Conservation (phyloP, 1,284 basidiomycete genomes). For the Ganoderma boninense region DNA sequence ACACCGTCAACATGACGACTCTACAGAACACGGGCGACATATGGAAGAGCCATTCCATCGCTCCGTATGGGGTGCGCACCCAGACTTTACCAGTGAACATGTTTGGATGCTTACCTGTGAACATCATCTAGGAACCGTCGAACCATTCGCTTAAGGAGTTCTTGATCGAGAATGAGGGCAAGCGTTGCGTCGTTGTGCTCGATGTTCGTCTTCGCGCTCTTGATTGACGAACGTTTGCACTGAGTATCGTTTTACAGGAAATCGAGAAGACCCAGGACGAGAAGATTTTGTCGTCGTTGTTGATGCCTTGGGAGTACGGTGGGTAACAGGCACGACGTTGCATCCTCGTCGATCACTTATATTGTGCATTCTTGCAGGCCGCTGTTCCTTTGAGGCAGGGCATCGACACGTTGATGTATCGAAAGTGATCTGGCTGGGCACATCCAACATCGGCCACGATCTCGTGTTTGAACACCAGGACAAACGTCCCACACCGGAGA, state of each 20-base stretch:
- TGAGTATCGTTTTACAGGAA: slow-evolving; percentile 55
- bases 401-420: slow-evolving; percentile 78
- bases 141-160: slow-evolving; percentile 77
- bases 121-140: slow-evolving; percentile 60
- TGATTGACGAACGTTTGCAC: slow-evolving; percentile 11
- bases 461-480: slow-evolving; percentile 72
- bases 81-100: neutral
- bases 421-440: slow-evolving; percentile 83
- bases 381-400: slow-evolving; percentile 74
- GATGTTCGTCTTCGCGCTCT: slow-evolving; percentile 60
- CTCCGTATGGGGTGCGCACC: slow-evolving; percentile 67
- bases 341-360: slow-evolving; percentile 8
- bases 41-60: slow-evolving; percentile 83
- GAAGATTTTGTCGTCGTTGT: slow-evolving; percentile 74
- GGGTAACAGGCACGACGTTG: slow-evolving; percentile 13
- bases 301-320: slow-evolving; percentile 87
- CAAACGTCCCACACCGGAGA: slow-evolving; percentile 57
- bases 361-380: slow-evolving; percentile 49
- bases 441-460: slow-evolving; percentile 81
- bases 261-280: slow-evolving; percentile 82
- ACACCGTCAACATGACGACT: slow-evolving; percentile 88
- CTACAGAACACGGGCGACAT: slow-evolving; percentile 75
- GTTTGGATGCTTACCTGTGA: neutral
- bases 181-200: slow-evolving; percentile 83
- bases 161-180: slow-evolving; percentile 77